phyloP scores from a whole-genome alignment of 257 asterid species.

The Agastache rugosa region DNA sequence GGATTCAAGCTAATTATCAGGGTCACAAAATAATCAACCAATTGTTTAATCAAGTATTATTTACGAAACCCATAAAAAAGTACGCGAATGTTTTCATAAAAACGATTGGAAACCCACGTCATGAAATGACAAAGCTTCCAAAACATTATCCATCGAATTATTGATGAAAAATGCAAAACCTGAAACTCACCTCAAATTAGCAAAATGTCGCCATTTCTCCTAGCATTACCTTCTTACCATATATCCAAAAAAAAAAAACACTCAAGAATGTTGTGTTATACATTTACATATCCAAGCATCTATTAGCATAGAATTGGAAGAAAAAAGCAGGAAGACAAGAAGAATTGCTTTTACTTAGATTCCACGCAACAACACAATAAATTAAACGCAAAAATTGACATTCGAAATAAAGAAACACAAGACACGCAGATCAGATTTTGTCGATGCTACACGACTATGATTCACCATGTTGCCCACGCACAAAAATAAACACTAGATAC shows the following conservation, averaged over 20 bases:
- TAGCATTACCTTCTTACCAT: constrained; percentile 26
- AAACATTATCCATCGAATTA: constrained; percentile 24
- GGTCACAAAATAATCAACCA: constrained; percentile 21
- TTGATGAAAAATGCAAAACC: background rate
- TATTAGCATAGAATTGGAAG: constrained; percentile 18
- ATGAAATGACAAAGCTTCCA: constrained; percentile 24
- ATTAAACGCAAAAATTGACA: constrained; percentile 24
- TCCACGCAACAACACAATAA: constrained; percentile 49
- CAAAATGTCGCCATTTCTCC: constrained; percentile 33
- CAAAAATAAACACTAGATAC: background rate
- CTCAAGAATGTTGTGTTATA: constrained; percentile 7
- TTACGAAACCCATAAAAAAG: constrained; percentile 25
- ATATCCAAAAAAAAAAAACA: background rate
- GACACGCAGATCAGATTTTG: constrained; percentile 20
- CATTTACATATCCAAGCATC: constrained; percentile 23
- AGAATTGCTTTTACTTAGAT: constrained; percentile 45
- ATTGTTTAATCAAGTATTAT: constrained; percentile 25
- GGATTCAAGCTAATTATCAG: constrained; percentile 30
- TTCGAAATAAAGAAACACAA: constrained; percentile 21
- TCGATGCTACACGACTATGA: background rate
- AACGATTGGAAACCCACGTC: constrained; percentile 11
- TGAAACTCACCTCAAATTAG: constrained; percentile 32
- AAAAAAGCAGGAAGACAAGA: constrained; percentile 23
- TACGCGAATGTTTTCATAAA: background rate
- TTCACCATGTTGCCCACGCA: background rate